phyloP scores from a whole-genome alignment of 2,329 filamentous ascomycete species.

The Exophiala sp. region DNA sequence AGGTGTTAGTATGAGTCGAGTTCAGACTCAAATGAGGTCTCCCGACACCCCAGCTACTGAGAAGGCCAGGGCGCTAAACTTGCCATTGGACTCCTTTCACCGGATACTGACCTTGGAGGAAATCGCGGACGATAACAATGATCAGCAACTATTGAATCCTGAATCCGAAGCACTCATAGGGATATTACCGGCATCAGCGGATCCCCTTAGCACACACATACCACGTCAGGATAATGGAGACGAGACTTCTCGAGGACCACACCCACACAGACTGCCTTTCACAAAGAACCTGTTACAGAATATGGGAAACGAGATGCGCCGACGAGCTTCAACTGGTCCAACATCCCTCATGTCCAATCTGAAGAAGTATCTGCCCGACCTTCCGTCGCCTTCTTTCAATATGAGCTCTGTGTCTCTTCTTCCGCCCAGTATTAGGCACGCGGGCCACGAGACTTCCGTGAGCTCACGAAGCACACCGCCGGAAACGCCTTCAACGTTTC shows the following conservation, averaged over 20 bases:
- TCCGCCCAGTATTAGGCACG: conserved; percentile 3
- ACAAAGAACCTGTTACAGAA: conserved; percentile 9
- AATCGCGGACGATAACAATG: conserved; percentile 7
- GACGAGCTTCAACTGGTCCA: conserved; percentile 12
- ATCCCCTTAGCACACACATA: background rate
- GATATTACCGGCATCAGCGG: background rate
- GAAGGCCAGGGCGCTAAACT: conserved; percentile 55
- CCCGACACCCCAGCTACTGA: conserved; percentile 57
- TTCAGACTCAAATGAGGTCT: conserved; percentile 56
- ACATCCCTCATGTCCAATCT: conserved; percentile 14
- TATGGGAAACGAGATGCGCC: conserved; percentile 7
- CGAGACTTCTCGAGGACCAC: background rate
- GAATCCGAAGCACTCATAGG: background rate
- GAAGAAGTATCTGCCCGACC: conserved; percentile 19
- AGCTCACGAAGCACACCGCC: conserved; percentile 10
- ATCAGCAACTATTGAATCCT: conserved; percentile 1
- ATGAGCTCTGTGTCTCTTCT: conserved; percentile 16
- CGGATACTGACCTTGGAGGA: conserved; percentile 7
- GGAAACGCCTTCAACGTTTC: conserved; percentile 1
- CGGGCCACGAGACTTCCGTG: conserved; percentile 1
- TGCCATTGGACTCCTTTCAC: conserved; percentile 15
- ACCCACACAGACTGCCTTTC: conserved; percentile 6
- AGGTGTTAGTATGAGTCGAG: conserved; percentile 57
- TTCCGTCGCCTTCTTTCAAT: conserved; percentile 16
- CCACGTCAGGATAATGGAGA: background rate